phyloP scores from a whole-genome alignment of 768 basidiomycete species.

The Boletus fagicola region DNA sequence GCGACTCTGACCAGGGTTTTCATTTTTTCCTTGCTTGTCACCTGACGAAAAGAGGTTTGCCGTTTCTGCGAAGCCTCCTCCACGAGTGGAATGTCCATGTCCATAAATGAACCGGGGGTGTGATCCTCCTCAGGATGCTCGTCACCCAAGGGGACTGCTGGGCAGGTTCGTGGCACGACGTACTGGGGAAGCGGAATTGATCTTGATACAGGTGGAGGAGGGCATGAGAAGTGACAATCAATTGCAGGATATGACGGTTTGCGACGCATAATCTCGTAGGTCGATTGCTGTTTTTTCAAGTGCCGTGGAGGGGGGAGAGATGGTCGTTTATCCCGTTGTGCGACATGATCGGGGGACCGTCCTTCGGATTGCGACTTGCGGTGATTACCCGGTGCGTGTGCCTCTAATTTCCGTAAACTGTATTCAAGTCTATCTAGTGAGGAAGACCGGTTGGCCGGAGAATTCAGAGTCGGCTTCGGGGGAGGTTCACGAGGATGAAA shows the following conservation, averaged over 20 bases:
- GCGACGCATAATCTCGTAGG: background rate
- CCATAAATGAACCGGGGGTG: slow-evolving; percentile 31
- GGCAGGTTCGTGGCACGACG: background rate
- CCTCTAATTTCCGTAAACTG: slow-evolving; percentile 35
- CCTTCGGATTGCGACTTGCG: slow-evolving; percentile 22
- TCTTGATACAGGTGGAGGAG: slow-evolving; percentile 7
- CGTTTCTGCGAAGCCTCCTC: slow-evolving; percentile 8
- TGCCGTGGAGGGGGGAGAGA: slow-evolving; percentile 20
- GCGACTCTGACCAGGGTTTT: slow-evolving; percentile 23
- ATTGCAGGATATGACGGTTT: background rate
- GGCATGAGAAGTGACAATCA: slow-evolving; percentile 5
- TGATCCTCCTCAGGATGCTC: background rate
- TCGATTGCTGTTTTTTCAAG: slow-evolving; percentile 16
- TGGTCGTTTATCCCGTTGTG: slow-evolving; percentile 16
- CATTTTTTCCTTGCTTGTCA: slow-evolving; percentile 16
- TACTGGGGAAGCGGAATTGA: background rate
- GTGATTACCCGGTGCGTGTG: slow-evolving; percentile 28
- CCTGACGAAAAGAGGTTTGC: slow-evolving; percentile 13
- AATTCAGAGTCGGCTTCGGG: slow-evolving; percentile 17
- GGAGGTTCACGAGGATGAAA: slow-evolving; percentile 19
- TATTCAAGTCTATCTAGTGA: slow-evolving; percentile 34
- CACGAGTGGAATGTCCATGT: slow-evolving; percentile 30
- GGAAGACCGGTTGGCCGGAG: slow-evolving; percentile 23
- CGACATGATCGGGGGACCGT: background rate
- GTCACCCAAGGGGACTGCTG: background rate